phyloP scores from a whole-genome alignment of 768 basidiomycete genomes.

The Cantharellus anzutake region DNA sequence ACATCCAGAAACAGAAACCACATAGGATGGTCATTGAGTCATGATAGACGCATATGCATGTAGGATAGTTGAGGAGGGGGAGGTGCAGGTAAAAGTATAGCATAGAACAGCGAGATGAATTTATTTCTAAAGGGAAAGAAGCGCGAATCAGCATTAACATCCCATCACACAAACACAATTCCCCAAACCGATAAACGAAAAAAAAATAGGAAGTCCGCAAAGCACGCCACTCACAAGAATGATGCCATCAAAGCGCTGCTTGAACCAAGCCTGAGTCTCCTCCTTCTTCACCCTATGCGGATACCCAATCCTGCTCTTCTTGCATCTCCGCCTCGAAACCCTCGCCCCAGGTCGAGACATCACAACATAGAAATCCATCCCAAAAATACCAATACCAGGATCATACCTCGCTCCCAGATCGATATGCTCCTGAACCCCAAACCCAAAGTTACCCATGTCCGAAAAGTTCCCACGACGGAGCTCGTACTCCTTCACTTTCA shows the following conservation, averaged over 20 bases:
- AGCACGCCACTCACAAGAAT: constrained; percentile 43
- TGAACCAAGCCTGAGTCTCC: constrained; percentile 97
- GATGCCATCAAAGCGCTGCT: constrained; percentile 97
- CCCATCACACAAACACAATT: neutral
- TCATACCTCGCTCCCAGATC: constrained; percentile 98
- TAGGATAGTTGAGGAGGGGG: neutral
- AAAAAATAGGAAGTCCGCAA: neutral
- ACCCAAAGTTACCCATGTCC: constrained; percentile 98
- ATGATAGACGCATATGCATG: neutral
- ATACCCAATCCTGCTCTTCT: constrained; percentile 73
- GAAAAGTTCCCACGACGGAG: constrained; percentile 93
- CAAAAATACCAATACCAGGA: constrained; percentile 96
- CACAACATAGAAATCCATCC: constrained; percentile 97
- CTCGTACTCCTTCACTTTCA: constrained; percentile 99
- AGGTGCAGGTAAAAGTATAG: neutral
- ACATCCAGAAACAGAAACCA: too few relatives aligned
- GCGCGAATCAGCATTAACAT: neutral
- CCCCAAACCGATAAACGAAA: neutral
- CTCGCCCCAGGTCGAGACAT: constrained; percentile 93
- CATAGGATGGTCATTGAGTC: too few relatives aligned
- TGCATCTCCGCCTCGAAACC: constrained; percentile 79
- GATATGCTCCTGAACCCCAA: constrained; percentile 98
- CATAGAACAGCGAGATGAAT: neutral
- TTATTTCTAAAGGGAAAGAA: neutral
- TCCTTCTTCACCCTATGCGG: constrained; percentile 86